phyloP scores from a whole-genome alignment of 805 yeast species.

The Millerozyma acaciae region DNA sequence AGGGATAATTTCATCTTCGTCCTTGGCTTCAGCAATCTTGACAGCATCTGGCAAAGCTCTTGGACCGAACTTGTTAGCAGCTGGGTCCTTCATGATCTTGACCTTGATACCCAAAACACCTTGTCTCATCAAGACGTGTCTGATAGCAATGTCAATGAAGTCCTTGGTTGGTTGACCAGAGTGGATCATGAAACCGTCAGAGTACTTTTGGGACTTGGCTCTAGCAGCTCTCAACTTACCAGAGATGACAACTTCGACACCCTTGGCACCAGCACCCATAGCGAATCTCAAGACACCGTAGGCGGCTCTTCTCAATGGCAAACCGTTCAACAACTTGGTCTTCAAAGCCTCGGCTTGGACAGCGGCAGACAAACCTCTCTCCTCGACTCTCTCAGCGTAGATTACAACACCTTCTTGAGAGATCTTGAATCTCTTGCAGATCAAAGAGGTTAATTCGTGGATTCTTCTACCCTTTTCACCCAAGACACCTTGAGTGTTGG shows the following conservation, averaged over 20 bases:
- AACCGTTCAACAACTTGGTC: conserved; percentile 96
- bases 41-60: conserved; percentile 94
- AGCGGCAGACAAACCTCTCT: conserved; percentile 98
- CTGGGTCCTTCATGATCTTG: conserved; percentile 99
- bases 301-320: conserved; percentile 99
- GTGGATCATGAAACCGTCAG: conserved; percentile 99
- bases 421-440: conserved; percentile 98
- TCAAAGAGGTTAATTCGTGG: conserved; percentile 95
- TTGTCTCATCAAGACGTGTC: conserved; percentile 99
- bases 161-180: conserved; percentile 99
- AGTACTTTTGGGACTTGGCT: conserved; percentile 99
- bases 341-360: conserved; percentile 99
- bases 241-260: conserved; percentile 99
- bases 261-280: conserved; percentile 99
- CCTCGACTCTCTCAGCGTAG: conserved; percentile 99
- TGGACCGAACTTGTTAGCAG: conserved; percentile 79
- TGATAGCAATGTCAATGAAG: conserved; percentile 97
- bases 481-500: conserved; percentile 96
- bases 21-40: conserved; percentile 90
- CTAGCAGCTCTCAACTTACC: conserved; percentile 99
- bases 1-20: conserved; percentile 69
- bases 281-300: conserved; percentile 99
- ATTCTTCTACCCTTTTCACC: conserved; percentile 99
- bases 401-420: conserved; percentile 89
- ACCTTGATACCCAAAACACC: conserved; percentile 99